phyloP scores from a whole-genome alignment of 2,329 filamentous ascomycete genomes.

The Basipetospora chlamydospora region DNA sequence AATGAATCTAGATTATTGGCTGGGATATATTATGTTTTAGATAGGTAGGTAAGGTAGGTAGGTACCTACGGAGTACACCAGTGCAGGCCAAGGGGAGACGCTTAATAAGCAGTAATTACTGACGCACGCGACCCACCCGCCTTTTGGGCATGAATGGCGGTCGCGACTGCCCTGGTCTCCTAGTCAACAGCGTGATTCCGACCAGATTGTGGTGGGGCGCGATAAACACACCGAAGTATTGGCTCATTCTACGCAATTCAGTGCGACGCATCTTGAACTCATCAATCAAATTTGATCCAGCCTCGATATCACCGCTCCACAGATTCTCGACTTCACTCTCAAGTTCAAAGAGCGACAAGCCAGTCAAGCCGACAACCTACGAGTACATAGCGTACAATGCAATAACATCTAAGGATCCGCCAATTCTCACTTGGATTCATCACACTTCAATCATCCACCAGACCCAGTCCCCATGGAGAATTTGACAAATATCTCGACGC shows the following conservation, averaged over 20 bases:
- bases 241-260: too few species aligned
- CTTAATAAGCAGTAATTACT: too few species aligned
- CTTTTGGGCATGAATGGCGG: too few species aligned
- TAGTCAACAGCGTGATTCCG: background rate
- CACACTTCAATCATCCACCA: background rate
- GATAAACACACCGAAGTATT: background rate
- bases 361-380: background rate
- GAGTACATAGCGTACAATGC: background rate
- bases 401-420: background rate
- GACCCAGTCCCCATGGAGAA: slow-evolving; percentile 2
- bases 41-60: too few species aligned
- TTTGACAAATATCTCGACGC: background rate
- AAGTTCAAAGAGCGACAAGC: background rate
- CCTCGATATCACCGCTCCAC: background rate
- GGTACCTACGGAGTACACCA: too few species aligned
- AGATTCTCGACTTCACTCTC: background rate
- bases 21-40: too few species aligned
- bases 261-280: too few species aligned
- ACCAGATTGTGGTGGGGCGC: background rate
- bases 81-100: too few species aligned
- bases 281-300: too few species aligned
- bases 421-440: background rate
- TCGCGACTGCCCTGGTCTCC: background rate
- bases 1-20: too few species aligned
- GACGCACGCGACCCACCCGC: too few species aligned